Conservation (phyloP, 768 basidiomycete genomes). For the Tulasnella sp. region DNA sequence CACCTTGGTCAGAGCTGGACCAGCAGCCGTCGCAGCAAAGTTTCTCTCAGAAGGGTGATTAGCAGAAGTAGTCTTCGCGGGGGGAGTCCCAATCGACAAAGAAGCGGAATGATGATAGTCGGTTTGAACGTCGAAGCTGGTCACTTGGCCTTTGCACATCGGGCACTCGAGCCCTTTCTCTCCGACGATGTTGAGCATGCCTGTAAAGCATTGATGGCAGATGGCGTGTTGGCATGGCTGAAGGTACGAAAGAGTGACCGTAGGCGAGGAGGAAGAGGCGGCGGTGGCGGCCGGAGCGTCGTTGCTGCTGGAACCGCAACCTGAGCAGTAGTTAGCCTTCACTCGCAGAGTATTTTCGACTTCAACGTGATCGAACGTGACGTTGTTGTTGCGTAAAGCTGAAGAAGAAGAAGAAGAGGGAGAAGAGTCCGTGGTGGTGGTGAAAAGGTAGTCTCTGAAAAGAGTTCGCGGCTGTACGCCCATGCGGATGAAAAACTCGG, state of each 20-base stretch:
- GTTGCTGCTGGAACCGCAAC: slow-evolving; percentile 47
- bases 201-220: slow-evolving; percentile 77
- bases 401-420: background rate
- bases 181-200: slow-evolving; percentile 82
- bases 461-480: background rate
- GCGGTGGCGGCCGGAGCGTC: background rate
- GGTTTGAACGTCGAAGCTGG: slow-evolving; percentile 46
- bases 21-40: background rate
- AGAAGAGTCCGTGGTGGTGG: background rate
- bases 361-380: too few species aligned
- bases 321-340: slow-evolving; percentile 48
- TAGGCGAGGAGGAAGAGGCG: background rate
- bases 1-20: background rate
- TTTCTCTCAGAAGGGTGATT: background rate
- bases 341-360: background rate
- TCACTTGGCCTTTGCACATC: slow-evolving; percentile 66
- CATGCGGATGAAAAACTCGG: slow-evolving; percentile 8
- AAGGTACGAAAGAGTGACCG: slow-evolving; percentile 41
- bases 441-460: background rate
- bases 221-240: slow-evolving; percentile 71
- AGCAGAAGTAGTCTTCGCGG: background rate
- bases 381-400: background rate
- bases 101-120: background rate
- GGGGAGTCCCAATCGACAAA: slow-evolving; percentile 33
- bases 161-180: slow-evolving; percentile 86